A percentile compares a stretch with the other conserved stretches of the same genome.
Conservation (phyloP, 345 rosid species). For the Isatis tinctoria region DNA sequence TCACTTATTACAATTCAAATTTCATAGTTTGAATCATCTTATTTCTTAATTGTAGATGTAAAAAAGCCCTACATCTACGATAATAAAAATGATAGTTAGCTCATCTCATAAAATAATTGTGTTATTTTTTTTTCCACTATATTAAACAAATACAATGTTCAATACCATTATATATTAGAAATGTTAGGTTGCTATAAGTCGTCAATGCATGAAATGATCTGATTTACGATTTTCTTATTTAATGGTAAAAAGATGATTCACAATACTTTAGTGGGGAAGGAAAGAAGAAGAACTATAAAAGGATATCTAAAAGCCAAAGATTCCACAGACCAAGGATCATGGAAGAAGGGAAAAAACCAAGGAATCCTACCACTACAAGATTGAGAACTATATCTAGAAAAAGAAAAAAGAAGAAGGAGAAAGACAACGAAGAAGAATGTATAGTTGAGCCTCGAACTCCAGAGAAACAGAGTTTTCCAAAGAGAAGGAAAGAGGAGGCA, state of each 20-base stretch:
- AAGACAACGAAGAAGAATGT: not conserved
- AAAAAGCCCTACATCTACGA: too few species aligned
- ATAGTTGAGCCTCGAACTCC: constrained; percentile 5
- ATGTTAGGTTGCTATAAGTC: not conserved
- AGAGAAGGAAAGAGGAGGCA: not conserved
- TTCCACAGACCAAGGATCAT: constrained; percentile 13
- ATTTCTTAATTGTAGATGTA: not conserved
- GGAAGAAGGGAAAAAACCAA: constrained; percentile 14
- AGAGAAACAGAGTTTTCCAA: constrained; percentile 1
- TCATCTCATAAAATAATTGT: not conserved
- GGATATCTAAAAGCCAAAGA: not conserved
- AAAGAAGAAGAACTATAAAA: not conserved
- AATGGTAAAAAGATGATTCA: constrained; percentile 2
- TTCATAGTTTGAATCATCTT: not conserved
- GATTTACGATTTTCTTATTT: not conserved
- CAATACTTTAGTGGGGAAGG: not conserved
- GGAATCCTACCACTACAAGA: not conserved
- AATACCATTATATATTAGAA: too few species aligned
- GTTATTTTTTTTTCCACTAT: too few species aligned
- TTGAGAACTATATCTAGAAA: constrained; percentile 5
- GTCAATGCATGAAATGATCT: not conserved
- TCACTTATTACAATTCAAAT: not conserved
- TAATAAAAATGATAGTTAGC: not conserved
- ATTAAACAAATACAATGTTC: too few species aligned
- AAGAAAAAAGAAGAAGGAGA: not conserved